Percentiles rank a stretch among this genome's conserved stretches.
Evolutionary conservation across 2,329 filamentous ascomycete species (phyloP).

Genomic region (Grosmannia serpens): DNA sequence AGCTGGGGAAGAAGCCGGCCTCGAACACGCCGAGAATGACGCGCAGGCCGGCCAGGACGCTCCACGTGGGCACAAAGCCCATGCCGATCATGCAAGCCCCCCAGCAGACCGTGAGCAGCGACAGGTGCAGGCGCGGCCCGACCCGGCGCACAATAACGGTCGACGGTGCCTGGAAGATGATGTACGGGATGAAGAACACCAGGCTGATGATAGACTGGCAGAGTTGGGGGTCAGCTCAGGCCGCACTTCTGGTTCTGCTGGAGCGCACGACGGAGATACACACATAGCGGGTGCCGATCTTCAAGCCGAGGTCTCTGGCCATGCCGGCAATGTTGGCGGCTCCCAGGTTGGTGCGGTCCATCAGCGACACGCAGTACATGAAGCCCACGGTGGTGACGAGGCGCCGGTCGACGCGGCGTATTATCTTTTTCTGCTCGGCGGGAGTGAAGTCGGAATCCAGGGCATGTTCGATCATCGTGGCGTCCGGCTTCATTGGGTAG

Average conservation of each 20-base stretch:
- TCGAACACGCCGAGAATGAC: conserved; percentile 53
- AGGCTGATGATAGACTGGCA: conserved; percentile 52
- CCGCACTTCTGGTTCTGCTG: not conserved
- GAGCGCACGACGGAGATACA: conserved; percentile 9
- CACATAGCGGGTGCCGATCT: conserved; percentile 32
- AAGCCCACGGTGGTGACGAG: conserved; percentile 49
- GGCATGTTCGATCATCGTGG: not conserved
- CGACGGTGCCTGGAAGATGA: conserved; percentile 59
- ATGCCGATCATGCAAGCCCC: conserved; percentile 52
- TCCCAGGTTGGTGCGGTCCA: conserved; percentile 72
- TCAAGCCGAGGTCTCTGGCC: conserved; percentile 32
- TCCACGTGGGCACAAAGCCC: conserved; percentile 46
- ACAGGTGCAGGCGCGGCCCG: conserved; percentile 47
- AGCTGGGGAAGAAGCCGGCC: conserved; percentile 60
- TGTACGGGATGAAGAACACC: conserved; percentile 65
- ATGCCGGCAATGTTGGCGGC: conserved; percentile 61
- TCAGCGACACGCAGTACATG: conserved; percentile 64
- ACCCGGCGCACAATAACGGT: conserved; percentile 57
- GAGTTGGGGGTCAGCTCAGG: not conserved
- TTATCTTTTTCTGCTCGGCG: conserved; percentile 54
- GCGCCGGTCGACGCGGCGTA: conserved; percentile 56
- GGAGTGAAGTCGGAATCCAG: conserved; percentile 34
- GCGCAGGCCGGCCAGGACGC: conserved; percentile 40
- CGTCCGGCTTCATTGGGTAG: not conserved
- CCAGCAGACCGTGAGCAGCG: conserved; percentile 45